Base-by-base conservation (phyloP, 2,329 filamentous ascomycete genomes). In the Xylaria sp. region DNA sequence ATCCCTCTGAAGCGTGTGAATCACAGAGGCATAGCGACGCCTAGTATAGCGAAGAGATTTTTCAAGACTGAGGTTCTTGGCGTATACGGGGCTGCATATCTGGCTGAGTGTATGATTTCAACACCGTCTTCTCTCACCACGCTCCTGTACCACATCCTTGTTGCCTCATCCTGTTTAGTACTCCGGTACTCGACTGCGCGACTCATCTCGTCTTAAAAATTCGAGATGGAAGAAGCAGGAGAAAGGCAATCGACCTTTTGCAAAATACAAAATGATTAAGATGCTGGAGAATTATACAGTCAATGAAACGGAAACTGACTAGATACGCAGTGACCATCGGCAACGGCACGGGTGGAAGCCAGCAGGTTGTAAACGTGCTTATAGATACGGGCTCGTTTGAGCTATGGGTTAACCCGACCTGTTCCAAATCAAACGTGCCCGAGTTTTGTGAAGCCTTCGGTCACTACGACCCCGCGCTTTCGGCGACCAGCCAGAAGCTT, bases 341-440 rank as follows among this genome's bases (percentile, higher is more conserved):
- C 32, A 80, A 77, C 0, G 79, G 81, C 45, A 80, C 75, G 0
- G 78, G 80, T 12, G 41, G 61, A 1, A 69, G 60, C 5, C 74
- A 77, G 0, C 83, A 86, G 69, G 77, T 72, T 12, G 76, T 85
- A 41, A 81, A 82, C 12, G 82, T 86, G 41, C 79, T 85, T 43
- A 78, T 86, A 63, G 84, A 86, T 67, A 86, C 84, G 0, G 85
- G 85, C 18, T 87, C 85, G 5, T 83, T 83, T 69, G 84, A 86
- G 73, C 80, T 87, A 8, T 87, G 85, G 85, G 83, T 87, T 50
- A 85, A 87, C 67, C 85, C 85, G 0, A 77, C 82, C 60, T 87
- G 85, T 73, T 60, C 76, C 6, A 76, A 77, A 6, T 69, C 76
- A 7, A 71, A 72, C 0, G 77, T 83, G 41, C 71, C 74, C 3